These are phyloP conservation scores for Botrytis porri DNA, from an alignment of 2,329 filamentous ascomycete species.

Conservation along the genomic window DNA sequence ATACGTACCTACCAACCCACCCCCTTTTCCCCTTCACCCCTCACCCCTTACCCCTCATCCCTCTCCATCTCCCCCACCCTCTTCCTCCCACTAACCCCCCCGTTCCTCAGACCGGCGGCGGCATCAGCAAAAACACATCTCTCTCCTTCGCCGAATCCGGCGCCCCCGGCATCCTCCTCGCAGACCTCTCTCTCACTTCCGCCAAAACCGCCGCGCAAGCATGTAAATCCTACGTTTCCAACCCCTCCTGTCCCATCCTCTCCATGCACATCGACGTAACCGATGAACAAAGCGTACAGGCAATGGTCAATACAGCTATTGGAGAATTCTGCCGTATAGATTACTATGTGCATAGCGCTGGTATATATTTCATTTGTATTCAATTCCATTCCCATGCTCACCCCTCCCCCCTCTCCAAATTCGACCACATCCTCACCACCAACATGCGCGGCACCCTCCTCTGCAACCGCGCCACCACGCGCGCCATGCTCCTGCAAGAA, in stretches of 20 bases:
- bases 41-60: no score
- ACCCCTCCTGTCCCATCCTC: constrained; percentile 30
- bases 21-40: no score
- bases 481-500: background rate
- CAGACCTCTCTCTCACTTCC: constrained; percentile 26
- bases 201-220: constrained; percentile 28
- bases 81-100: background rate
- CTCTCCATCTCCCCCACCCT: no score
- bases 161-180: constrained; percentile 29
- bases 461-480: background rate
- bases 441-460: background rate
- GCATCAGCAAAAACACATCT: background rate
- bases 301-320: constrained; percentile 35
- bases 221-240: constrained; percentile 31
- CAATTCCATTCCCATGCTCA: no score
- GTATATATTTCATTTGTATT: constrained; percentile 15
- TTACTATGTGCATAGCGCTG: constrained; percentile 53
- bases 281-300: constrained; percentile 25
- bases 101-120: background rate
- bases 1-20: background rate
- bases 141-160: background rate
- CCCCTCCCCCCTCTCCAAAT: background rate
- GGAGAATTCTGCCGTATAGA: constrained; percentile 49
- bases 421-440: background rate
- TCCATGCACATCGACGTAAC: constrained; percentile 26